Evolutionary conservation across 768 basidiomycete species (phyloP).

Genomic region (Tylopilus felleus): DNA sequence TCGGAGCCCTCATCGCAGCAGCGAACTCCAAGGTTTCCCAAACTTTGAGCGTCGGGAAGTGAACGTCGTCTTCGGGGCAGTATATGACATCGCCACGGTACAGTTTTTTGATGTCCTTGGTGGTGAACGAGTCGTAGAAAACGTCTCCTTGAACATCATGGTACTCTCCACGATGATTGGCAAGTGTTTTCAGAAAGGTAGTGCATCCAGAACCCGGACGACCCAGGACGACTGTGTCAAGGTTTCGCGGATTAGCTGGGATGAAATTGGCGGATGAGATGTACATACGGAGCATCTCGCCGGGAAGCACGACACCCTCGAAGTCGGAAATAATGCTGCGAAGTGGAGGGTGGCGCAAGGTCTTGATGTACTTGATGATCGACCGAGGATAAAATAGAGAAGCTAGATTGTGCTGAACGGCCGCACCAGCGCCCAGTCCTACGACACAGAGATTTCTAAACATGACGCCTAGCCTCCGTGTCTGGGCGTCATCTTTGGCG

Average conservation of each 20-base stretch:
- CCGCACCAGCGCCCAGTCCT: conserved; percentile 42
- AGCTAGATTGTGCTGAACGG: conserved; percentile 49
- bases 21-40: conserved; percentile 49
- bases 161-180: conserved; percentile 43
- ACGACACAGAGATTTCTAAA: conserved; percentile 54
- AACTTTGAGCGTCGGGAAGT: conserved; percentile 39
- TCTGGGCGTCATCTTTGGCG: conserved; percentile 30
- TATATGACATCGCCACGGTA: conserved; percentile 48
- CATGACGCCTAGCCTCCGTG: conserved; percentile 46
- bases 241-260: neutral
- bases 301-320: conserved; percentile 61
- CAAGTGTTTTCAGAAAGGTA: conserved; percentile 50
- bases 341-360: conserved; percentile 56
- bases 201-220: conserved; percentile 68
- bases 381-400: conserved; percentile 49
- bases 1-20: conserved; percentile 45
- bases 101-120: conserved; percentile 41
- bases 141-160: conserved; percentile 41
- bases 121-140: conserved; percentile 44
- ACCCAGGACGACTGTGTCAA: conserved; percentile 71
- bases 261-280: conserved; percentile 7
- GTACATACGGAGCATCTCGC: conserved; percentile 72
- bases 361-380: conserved; percentile 38
- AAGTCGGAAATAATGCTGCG: conserved; percentile 61
- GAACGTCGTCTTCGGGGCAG: conserved; percentile 28